Evolutionary conservation across 768 basidiomycete species (phyloP).

Genomic region (Mycena floridula): DNA sequence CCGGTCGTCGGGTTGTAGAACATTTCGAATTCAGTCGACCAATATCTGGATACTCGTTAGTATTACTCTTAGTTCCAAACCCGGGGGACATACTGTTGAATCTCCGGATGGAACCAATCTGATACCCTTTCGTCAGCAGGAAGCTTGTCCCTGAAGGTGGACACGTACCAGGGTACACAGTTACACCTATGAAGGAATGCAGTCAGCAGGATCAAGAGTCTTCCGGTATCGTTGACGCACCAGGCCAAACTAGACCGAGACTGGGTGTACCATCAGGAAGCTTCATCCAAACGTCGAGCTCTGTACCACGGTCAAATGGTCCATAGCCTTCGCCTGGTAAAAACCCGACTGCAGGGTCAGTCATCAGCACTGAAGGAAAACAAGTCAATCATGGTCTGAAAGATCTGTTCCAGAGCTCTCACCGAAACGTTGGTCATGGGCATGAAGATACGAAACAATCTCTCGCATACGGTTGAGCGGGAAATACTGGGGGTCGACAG

Average conservation of each 20-base stretch:
- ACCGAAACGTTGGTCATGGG: slow-evolving; percentile 55
- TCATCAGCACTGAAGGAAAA: slow-evolving; percentile 67
- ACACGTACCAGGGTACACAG: slow-evolving; percentile 45
- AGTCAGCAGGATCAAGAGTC: not conserved
- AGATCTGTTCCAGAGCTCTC: no score
- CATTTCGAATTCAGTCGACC: slow-evolving; percentile 52
- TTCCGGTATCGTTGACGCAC: slow-evolving; percentile 19
- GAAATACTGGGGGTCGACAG: slow-evolving; percentile 63
- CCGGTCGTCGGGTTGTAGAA: slow-evolving; percentile 51
- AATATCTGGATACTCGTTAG: slow-evolving; percentile 34
- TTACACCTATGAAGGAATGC: slow-evolving; percentile 35
- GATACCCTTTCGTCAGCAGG: not conserved
- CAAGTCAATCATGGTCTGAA: not conserved
- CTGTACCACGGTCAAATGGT: slow-evolving; percentile 48
- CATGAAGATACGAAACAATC: slow-evolving; percentile 56
- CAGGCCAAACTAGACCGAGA: slow-evolving; percentile 62
- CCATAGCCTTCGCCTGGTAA: slow-evolving; percentile 41
- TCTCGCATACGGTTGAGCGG: slow-evolving; percentile 58
- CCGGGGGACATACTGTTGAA: slow-evolving; percentile 33
- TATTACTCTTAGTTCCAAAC: not conserved
- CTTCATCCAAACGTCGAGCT: slow-evolving; percentile 55
- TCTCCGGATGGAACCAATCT: slow-evolving; percentile 59
- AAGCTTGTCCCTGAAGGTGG: no score
- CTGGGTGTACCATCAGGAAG: slow-evolving; percentile 51
- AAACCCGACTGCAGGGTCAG: slow-evolving; percentile 62